These are phyloP conservation scores for Macrotyloma uniflorum DNA, from an alignment of 306 rosid species.

Conservation along the genomic window DNA sequence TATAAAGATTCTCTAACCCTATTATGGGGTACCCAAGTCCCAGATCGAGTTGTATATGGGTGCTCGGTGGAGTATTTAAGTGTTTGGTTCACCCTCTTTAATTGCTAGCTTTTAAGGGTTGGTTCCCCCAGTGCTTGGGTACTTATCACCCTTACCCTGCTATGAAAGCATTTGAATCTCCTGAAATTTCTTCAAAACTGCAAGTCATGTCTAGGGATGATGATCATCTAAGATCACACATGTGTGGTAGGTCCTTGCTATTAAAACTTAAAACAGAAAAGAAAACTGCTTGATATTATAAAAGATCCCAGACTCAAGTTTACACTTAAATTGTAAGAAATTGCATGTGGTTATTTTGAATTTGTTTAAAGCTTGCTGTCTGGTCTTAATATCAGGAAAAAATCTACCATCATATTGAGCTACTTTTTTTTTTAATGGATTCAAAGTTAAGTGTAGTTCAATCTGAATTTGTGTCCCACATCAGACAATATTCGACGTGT, in stretches of 20 bases:
- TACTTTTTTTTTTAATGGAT: background rate
- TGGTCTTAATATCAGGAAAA: background rate
- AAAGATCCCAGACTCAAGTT: background rate
- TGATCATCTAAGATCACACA: background rate
- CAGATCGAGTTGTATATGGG: too few relatives aligned
- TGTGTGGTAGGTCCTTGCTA: background rate
- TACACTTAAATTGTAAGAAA: constrained; percentile 7
- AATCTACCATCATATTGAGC: background rate
- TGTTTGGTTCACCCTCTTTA: too few relatives aligned
- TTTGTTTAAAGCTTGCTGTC: constrained; percentile 19
- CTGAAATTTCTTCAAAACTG: constrained; percentile 15
- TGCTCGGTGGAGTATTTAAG: too few relatives aligned
- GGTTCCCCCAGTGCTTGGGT: too few relatives aligned
- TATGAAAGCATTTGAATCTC: background rate
- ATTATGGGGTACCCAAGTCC: too few relatives aligned
- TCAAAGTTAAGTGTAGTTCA: background rate
- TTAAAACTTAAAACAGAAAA: too few relatives aligned
- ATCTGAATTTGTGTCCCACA: constrained; percentile 13
- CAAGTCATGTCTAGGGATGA: constrained; percentile 10
- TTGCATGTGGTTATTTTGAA: background rate
- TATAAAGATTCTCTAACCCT: constrained; percentile 17
- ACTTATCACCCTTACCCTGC: background rate
- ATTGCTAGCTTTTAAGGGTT: too few relatives aligned
- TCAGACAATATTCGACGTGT: background rate
- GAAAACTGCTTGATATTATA: background rate